phyloP scores from a whole-genome alignment of 1,139 yeast genomes.

The Taphrina wiesneri region DNA sequence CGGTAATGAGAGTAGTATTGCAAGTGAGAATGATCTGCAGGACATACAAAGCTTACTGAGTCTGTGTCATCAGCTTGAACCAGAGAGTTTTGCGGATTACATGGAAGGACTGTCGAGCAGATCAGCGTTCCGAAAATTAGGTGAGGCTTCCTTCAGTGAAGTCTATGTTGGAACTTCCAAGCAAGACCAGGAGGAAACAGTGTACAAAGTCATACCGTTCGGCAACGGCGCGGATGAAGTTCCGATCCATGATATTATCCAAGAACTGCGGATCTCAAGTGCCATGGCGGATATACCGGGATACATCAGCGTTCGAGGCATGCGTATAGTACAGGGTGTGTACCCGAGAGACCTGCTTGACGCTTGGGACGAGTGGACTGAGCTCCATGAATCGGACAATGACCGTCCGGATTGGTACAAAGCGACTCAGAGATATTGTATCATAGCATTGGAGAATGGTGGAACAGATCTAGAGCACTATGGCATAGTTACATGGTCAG shows the following conservation, averaged over 20 bases:
- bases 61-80: constrained; percentile 4
- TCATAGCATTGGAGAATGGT: constrained; percentile 53
- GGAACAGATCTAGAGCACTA: constrained; percentile 55
- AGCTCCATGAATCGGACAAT: constrained; percentile 44
- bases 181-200: constrained; percentile 41
- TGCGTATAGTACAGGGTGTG: constrained; percentile 53
- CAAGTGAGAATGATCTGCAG: background rate
- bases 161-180: constrained; percentile 45
- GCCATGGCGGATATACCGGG: constrained; percentile 49
- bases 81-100: constrained; percentile 10
- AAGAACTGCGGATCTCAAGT: constrained; percentile 53
- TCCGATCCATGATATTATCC: constrained; percentile 51
- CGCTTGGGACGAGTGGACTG: constrained; percentile 52
- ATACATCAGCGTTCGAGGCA: constrained; percentile 49
- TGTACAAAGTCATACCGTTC: constrained; percentile 56
- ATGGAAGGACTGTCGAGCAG: background rate
- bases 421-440: constrained; percentile 50
- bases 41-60: background rate
- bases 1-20: background rate
- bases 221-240: constrained; percentile 50
- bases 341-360: constrained; percentile 50
- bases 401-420: constrained; percentile 46
- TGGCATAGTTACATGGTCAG: constrained; percentile 53
- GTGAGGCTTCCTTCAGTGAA: constrained; percentile 54
- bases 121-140: constrained; percentile 44